Percentiles rank a stretch among this genome's conserved stretches.
These are phyloP conservation scores for Tetrahymena elliotti DNA, from an alignment of 73 alveolate species.

Conservation along the genomic window DNA sequence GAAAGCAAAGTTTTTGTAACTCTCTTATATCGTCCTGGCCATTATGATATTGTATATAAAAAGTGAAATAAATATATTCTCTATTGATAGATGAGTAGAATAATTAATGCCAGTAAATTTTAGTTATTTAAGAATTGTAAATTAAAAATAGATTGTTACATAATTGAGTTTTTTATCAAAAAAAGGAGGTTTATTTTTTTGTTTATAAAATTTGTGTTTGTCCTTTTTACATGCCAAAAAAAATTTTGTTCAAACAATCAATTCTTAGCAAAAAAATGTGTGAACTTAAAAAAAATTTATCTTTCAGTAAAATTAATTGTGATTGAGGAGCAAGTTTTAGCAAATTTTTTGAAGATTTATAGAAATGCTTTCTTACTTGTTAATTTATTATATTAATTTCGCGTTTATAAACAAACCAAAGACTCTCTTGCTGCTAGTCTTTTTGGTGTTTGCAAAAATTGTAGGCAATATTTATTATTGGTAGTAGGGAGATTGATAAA, in stretches of 20 bases:
- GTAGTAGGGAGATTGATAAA: too few species aligned
- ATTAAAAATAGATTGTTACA: neutral
- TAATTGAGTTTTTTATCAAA: too few species aligned
- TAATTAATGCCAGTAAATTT: neutral
- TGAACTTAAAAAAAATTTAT: neutral
- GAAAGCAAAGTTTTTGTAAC: slow-evolving; percentile 22
- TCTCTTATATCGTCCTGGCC: slow-evolving; percentile 54
- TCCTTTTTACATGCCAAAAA: neutral
- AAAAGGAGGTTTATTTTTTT: too few species aligned
- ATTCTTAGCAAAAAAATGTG: too few species aligned
- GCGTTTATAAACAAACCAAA: too few species aligned
- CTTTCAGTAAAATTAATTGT: neutral
- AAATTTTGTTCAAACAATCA: too few species aligned
- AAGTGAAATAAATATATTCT: neutral
- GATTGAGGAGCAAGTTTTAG: too few species aligned
- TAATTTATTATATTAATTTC: too few species aligned
- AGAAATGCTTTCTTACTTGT: neutral
- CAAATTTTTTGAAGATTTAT: neutral
- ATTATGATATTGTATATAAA: slow-evolving; percentile 46
- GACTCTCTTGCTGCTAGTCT: neutral
- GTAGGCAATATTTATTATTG: neutral
- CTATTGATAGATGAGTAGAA: neutral
- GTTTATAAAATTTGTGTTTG: neutral
- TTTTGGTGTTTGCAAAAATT: neutral
- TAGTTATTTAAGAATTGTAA: too few species aligned